Percentiles rank a stretch among this genome's conserved stretches.
Conservation (phyloP, 2,329 filamentous ascomycete genomes). For the Xylaria hypoxylon region DNA sequence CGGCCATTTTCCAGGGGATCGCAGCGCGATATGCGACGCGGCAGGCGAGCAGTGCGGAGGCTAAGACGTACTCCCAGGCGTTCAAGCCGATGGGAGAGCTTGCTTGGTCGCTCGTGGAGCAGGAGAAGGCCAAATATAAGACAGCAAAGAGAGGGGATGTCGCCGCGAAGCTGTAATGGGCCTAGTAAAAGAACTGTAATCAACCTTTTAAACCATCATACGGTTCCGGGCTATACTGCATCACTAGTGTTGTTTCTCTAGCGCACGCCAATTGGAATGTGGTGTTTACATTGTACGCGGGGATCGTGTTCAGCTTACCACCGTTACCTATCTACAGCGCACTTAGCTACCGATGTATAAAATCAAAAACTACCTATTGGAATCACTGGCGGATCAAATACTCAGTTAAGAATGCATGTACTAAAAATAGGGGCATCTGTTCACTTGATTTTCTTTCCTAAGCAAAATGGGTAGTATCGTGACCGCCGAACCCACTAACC, state of each 20-base stretch:
- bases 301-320: not conserved
- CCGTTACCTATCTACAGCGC: not conserved
- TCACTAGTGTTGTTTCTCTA: not conserved
- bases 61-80: conserved; percentile 75
- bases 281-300: not conserved
- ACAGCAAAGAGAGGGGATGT: conserved; percentile 3
- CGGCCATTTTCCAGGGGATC: conserved; percentile 84
- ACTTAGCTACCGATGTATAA: not conserved
- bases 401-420: not conserved
- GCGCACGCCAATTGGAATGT: not conserved
- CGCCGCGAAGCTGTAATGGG: conserved; percentile 31
- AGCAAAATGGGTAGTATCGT: not conserved
- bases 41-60: conserved; percentile 90
- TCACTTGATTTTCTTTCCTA: not conserved
- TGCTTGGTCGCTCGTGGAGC: conserved; percentile 77
- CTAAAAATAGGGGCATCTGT: not conserved
- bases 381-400: not conserved
- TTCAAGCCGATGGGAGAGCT: conserved; percentile 79
- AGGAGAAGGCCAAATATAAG: conserved; percentile 71
- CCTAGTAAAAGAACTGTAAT: not conserved
- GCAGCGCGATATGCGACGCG: conserved; percentile 85
- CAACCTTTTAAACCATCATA: not conserved
- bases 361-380: not conserved
- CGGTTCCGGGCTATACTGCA: not conserved
- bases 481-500: not conserved